Conservation (phyloP, 495 filamentous ascomycete genomes). For the Penicillium arizonense region DNA sequence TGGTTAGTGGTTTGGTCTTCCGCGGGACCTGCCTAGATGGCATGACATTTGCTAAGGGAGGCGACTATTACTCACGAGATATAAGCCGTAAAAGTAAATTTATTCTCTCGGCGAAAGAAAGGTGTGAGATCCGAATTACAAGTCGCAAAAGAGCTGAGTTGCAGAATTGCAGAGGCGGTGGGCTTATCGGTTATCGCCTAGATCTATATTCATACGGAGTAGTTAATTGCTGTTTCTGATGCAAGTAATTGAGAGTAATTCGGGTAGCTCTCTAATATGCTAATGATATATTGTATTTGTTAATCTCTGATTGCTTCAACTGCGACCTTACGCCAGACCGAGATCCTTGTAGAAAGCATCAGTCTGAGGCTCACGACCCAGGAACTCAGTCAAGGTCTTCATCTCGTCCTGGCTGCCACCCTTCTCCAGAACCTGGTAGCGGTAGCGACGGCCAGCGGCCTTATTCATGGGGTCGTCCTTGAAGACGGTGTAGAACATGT, state of each 20-base stretch:
- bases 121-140: background rate
- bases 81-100: background rate
- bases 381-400: slow-evolving; percentile 50
- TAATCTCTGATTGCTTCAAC: too few relatives aligned
- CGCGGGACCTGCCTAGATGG: background rate
- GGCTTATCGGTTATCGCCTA: slow-evolving; percentile 6
- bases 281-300: too few relatives aligned
- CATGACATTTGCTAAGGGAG: background rate
- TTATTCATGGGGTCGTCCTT: slow-evolving; percentile 53
- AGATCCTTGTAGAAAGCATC: slow-evolving; percentile 55
- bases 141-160: slow-evolving; percentile 1
- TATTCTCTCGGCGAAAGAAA: background rate
- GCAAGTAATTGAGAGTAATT: too few relatives aligned
- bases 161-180: slow-evolving; percentile 4
- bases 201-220: background rate
- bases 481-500: slow-evolving; percentile 58
- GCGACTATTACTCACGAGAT: background rate
- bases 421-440: slow-evolving; percentile 52
- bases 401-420: slow-evolving; percentile 57
- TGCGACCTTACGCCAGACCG: slow-evolving; percentile 36
- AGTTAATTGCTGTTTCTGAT: too few relatives aligned
- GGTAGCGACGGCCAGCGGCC: slow-evolving; percentile 46
- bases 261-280: too few relatives aligned
- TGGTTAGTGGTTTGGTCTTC: background rate
- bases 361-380: slow-evolving; percentile 49